Conservation (phyloP, 2,329 filamentous ascomycete species). For the Aspergillus sp. region DNA sequence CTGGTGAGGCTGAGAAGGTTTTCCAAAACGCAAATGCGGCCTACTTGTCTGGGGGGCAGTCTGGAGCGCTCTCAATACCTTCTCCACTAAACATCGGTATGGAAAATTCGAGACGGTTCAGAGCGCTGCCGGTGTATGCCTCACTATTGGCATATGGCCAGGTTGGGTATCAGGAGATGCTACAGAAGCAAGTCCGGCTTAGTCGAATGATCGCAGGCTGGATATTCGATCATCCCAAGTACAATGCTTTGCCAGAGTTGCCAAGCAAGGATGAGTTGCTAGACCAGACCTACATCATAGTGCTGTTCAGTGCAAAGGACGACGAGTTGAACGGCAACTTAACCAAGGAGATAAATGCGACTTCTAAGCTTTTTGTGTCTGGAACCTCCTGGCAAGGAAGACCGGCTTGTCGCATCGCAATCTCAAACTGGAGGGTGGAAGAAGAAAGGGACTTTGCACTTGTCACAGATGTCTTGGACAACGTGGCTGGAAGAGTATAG, state of each 20-base stretch:
- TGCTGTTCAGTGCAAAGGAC: slow-evolving; percentile 75
- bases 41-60: slow-evolving; percentile 61
- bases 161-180: slow-evolving; percentile 67
- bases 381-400: slow-evolving; percentile 75
- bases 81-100: slow-evolving; percentile 84
- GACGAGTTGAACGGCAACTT: slow-evolving; percentile 64
- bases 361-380: slow-evolving; percentile 76
- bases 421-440: slow-evolving; percentile 81
- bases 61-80: slow-evolving; percentile 55
- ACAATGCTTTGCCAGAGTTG: slow-evolving; percentile 64
- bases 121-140: slow-evolving; percentile 86
- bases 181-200: slow-evolving; percentile 71
- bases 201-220: slow-evolving; percentile 68
- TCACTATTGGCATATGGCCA: slow-evolving; percentile 74
- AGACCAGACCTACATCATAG: slow-evolving; percentile 66
- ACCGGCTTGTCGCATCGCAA: slow-evolving; percentile 77
- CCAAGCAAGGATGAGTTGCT: slow-evolving; percentile 45
- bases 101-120: slow-evolving; percentile 88
- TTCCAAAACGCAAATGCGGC: slow-evolving; percentile 85
- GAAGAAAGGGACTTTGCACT: slow-evolving; percentile 66
- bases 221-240: slow-evolving; percentile 62
- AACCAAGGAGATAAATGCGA: slow-evolving; percentile 72
- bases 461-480: slow-evolving; percentile 64
- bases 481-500: slow-evolving; percentile 41
- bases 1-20: slow-evolving; percentile 60